These are phyloP conservation scores for Bathelium albidoporum DNA, from an alignment of 495 filamentous ascomycete genomes.

Conservation along the genomic window DNA sequence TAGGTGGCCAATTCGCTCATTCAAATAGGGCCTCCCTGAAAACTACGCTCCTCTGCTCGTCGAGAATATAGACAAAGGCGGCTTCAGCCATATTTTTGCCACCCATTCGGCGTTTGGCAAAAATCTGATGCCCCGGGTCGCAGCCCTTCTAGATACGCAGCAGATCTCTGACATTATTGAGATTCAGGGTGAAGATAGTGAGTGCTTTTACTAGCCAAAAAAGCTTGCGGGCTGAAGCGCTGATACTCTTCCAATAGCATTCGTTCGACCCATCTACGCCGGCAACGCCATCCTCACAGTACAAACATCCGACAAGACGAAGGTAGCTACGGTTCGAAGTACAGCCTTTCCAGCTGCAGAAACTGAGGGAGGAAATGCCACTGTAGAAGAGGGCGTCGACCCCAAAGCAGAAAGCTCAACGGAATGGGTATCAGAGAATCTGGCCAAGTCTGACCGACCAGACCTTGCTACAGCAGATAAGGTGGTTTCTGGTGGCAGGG, in stretches of 20 bases:
- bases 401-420: slow-evolving; percentile 59
- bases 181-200: slow-evolving; percentile 80
- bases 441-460: slow-evolving; percentile 87
- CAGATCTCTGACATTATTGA: slow-evolving; percentile 84
- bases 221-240: neutral
- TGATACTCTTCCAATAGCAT: slow-evolving; percentile 39
- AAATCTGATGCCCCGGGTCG: slow-evolving; percentile 85
- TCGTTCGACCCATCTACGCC: slow-evolving; percentile 94
- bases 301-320: slow-evolving; percentile 74
- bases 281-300: slow-evolving; percentile 97
- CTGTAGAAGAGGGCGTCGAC: slow-evolving; percentile 56
- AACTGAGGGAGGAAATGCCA: slow-evolving; percentile 42
- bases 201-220: slow-evolving; percentile 13
- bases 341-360: slow-evolving; percentile 69
- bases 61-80: slow-evolving; percentile 90
- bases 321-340: slow-evolving; percentile 83
- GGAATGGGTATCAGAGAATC: slow-evolving; percentile 90
- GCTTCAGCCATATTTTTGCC: slow-evolving; percentile 81
- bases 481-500: slow-evolving; percentile 90
- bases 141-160: slow-evolving; percentile 86
- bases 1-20: neutral
- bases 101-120: slow-evolving; percentile 96
- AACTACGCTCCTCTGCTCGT: slow-evolving; percentile 88
- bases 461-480: slow-evolving; percentile 78
- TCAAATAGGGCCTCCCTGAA: slow-evolving; percentile 69